Percentiles rank a stretch among this genome's conserved stretches.
phyloP scores from a whole-genome alignment of 1,139 yeast species.

The Taphrina confusa region DNA sequence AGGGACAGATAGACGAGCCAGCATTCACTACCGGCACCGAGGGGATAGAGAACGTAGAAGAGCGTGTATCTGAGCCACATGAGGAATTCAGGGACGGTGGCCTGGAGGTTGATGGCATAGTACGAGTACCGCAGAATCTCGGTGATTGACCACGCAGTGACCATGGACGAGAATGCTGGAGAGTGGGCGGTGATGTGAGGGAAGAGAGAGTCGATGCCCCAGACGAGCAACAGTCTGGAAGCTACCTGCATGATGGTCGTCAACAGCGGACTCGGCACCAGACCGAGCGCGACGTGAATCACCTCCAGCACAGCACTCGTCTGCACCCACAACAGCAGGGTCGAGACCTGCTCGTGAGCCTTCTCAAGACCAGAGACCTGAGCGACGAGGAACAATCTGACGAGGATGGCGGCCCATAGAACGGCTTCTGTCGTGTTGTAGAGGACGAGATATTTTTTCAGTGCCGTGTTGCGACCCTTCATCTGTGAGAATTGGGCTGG shows the following conservation, averaged over 20 bases:
- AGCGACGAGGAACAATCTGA: conserved; percentile 46
- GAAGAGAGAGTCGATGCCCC: conserved; percentile 74
- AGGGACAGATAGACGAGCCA: conserved; percentile 68
- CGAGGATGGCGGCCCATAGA: conserved; percentile 65
- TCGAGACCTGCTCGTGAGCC: conserved; percentile 60
- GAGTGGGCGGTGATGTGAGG: conserved; percentile 64
- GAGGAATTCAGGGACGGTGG: conserved; percentile 64
- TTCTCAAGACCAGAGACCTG: conserved; percentile 53
- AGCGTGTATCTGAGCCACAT: conserved; percentile 64
- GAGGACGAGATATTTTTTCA: conserved; percentile 45
- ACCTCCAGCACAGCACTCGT: conserved; percentile 82
- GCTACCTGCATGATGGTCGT: conserved; percentile 86
- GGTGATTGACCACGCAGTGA: conserved; percentile 85
- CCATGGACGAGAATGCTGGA: conserved; percentile 63
- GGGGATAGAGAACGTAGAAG: conserved; percentile 79
- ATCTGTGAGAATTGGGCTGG: neutral
- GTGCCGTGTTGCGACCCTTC: conserved; percentile 3
- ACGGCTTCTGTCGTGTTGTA: conserved; percentile 70
- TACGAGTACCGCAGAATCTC: conserved; percentile 86
- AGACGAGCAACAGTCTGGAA: conserved; percentile 77
- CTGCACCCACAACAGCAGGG: conserved; percentile 69
- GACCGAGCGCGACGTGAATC: conserved; percentile 68
- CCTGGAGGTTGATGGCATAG: conserved; percentile 65
- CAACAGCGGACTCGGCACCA: conserved; percentile 78
- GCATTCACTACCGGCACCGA: conserved; percentile 86